Base-by-base conservation (phyloP, 257 asterid species). In the Solanum verrucosum region DNA sequence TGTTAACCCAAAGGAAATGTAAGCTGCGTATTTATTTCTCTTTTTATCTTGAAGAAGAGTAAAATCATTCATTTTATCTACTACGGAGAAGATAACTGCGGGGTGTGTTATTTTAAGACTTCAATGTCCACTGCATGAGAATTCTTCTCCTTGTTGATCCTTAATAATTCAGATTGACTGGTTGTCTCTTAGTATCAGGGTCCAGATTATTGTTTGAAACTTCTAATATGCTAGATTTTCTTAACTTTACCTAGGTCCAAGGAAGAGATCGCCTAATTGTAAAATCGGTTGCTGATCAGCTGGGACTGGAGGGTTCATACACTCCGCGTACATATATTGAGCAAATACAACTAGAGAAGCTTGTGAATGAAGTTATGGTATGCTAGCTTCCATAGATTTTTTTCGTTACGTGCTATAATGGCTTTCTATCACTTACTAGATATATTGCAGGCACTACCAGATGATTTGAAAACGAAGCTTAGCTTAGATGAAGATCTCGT, bases 321-420 rank as follows among this genome's bases (percentile, higher is more conserved):
- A 90, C 93, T 87, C 98, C 99, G 1, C 95, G 96, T 46, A 97
- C 99, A 85, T 96, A 97, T 84, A 97, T 97, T 63, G 98, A 97
- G 92, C 99, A 97, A 91, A 97, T 97, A 87, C 99, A 97, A 90
- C 89, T 97, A 90, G 99, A 97, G 93, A 96, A 97, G 90, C 98
- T 97, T 87, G 97, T 97, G 52, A 91, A 94, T 74, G 99, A 97
- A 73, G 95, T 97, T 89, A 96, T 95, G 99, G 99, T 97, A 94
- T 87, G 96, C 89, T 46, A 52, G 14, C 83, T 88, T 78, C n/a
- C 85, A 14, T 7, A 83, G 33, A 87, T 71, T 88, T 52, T 71
- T 87, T 60, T 72, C 23, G 52, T 89, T 7, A 77, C 81, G 56
- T 9, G 86, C 27, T 77, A 37, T 87, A 74, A 44, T 75, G 85